Evolutionary conservation across 352 stramenopile species (phyloP).

Genomic region (Pythium apleroticum): DNA sequence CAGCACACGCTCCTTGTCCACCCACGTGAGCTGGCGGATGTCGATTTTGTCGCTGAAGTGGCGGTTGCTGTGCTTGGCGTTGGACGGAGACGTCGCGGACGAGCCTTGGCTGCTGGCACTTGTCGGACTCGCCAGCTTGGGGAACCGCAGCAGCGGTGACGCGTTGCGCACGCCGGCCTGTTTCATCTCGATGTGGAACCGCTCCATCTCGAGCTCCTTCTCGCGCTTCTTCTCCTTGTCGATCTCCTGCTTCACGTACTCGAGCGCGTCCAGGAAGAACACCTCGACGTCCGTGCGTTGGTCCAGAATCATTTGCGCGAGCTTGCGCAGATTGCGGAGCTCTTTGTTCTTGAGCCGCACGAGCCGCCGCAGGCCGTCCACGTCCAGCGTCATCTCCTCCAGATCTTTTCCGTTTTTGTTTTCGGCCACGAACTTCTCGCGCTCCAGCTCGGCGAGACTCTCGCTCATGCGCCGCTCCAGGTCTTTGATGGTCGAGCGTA

Average conservation of each 20-base stretch:
- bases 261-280: constrained; percentile 92
- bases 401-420: constrained; percentile 55
- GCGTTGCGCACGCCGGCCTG: constrained; percentile 33
- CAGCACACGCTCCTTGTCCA: constrained; percentile 91
- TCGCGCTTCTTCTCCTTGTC: constrained; percentile 48
- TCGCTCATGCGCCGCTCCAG: constrained; percentile 78
- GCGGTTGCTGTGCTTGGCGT: background rate
- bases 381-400: constrained; percentile 87
- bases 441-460: constrained; percentile 65
- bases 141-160: constrained; percentile 40
- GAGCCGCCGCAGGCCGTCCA: constrained; percentile 81
- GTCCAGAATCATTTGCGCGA: constrained; percentile 90
- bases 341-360: constrained; percentile 93
- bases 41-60: constrained; percentile 84
- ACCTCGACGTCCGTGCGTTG: constrained; percentile 91
- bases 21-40: constrained; percentile 84
- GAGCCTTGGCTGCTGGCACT: background rate
- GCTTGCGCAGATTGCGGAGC: constrained; percentile 83
- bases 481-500: constrained; percentile 66
- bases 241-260: constrained; percentile 85
- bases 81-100: constrained; percentile 7
- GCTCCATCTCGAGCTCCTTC: constrained; percentile 47
- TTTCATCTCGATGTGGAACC: constrained; percentile 57
- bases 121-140: constrained; percentile 36
- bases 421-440: constrained; percentile 51